Evolutionary conservation across 23 red algal species (phyloP).

Genomic region (Pyropia haitanensis): DNA sequence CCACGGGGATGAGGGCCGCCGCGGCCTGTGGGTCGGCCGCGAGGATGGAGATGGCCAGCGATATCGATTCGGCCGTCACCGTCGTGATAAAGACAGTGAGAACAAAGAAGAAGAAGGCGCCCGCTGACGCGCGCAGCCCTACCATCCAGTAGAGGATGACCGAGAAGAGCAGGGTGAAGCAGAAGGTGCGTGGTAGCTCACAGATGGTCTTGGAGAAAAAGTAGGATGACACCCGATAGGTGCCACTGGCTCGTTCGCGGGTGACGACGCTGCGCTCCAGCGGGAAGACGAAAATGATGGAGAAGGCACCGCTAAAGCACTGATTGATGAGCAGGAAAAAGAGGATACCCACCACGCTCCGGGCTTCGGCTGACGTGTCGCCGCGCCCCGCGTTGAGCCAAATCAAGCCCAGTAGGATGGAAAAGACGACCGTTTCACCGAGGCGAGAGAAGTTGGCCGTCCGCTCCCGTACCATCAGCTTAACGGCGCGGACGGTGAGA

Average conservation of each 20-base stretch:
- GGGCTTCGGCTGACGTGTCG: slow-evolving; percentile 10
- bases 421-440: slow-evolving; percentile 75
- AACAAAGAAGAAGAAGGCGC: slow-evolving; percentile 76
- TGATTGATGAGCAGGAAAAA: slow-evolving; percentile 99
- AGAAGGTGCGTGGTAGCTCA: slow-evolving; percentile 64
- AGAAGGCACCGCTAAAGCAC: slow-evolving; percentile 69
- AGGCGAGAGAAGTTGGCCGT: slow-evolving; percentile 62
- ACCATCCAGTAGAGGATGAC: slow-evolving; percentile 90
- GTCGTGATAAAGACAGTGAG: slow-evolving; percentile 61
- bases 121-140: slow-evolving; percentile 39
- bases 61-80: slow-evolving; percentile 52
- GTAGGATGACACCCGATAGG: slow-evolving; percentile 86
- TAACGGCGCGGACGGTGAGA: slow-evolving; percentile 41
- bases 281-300: slow-evolving; percentile 85
- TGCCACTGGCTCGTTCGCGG: slow-evolving; percentile 75
- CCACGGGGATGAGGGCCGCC: slow-evolving; percentile 70
- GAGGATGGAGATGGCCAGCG: slow-evolving; percentile 54
- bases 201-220: slow-evolving; percentile 69
- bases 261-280: slow-evolving; percentile 86
- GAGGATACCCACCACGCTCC: slow-evolving; percentile 48
- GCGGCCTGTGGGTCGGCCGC: slow-evolving; percentile 81
- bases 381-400: slow-evolving; percentile 77
- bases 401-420: slow-evolving; percentile 74
- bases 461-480: slow-evolving; percentile 56
- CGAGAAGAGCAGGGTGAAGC: slow-evolving; percentile 64